A percentile compares a stretch with the other conserved stretches of the same genome.
phyloP scores from a whole-genome alignment of 2,329 filamentous ascomycete genomes.

The Sarocladium brachiariae region DNA sequence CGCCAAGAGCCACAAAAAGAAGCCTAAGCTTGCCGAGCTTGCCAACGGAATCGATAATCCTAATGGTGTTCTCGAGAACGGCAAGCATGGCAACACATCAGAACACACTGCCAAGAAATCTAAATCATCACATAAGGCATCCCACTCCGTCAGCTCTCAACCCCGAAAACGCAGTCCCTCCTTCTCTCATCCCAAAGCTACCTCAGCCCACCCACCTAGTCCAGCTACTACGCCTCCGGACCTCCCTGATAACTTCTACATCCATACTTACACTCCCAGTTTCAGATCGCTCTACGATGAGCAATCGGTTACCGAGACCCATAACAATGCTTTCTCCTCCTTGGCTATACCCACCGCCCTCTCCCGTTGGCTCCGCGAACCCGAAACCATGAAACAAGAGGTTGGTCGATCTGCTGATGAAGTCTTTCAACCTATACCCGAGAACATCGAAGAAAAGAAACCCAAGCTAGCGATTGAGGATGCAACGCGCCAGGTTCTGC shows the following conservation, averaged over 20 bases:
- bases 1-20: conserved; percentile 84
- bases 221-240: conserved; percentile 70
- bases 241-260: conserved; percentile 53
- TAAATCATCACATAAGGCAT: conserved; percentile 75
- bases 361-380: conserved; percentile 71
- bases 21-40: conserved; percentile 62
- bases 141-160: conserved; percentile 67
- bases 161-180: conserved; percentile 58
- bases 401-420: conserved; percentile 59
- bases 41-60: conserved; percentile 73
- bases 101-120: conserved; percentile 62
- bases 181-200: conserved; percentile 54
- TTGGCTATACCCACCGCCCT: conserved; percentile 69
- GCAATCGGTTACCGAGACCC: conserved; percentile 48
- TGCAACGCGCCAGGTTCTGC: conserved; percentile 20
- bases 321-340: conserved; percentile 72
- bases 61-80: conserved; percentile 48
- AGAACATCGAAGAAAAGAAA: conserved; percentile 35
- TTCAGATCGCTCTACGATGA: conserved; percentile 71
- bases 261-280: conserved; percentile 65
- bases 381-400: conserved; percentile 59
- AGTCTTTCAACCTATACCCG: conserved; percentile 55
- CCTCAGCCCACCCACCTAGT: conserved; percentile 59
- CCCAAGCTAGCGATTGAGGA: conserved; percentile 45
- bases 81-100: conserved; percentile 39